Conservation (phyloP, 2,329 filamentous ascomycete species). For the Tolypocladium sp. region DNA sequence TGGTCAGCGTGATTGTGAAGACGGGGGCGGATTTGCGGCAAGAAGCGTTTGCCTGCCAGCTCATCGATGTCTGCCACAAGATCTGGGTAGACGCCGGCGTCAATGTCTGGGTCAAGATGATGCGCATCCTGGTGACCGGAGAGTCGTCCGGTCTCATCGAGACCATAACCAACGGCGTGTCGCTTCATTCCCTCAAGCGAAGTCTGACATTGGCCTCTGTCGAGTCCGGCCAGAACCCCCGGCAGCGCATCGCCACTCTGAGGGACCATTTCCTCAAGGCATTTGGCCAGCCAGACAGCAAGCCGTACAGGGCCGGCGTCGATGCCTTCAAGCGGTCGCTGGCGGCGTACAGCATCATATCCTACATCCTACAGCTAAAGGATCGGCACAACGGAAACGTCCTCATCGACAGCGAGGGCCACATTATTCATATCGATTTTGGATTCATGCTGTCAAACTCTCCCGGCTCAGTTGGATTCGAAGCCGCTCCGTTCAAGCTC, state of each 20-base stretch:
- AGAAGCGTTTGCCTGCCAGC: slow-evolving; percentile 79
- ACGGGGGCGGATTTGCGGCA: slow-evolving; percentile 75
- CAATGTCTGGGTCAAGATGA: slow-evolving; percentile 80
- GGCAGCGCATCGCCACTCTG: slow-evolving; percentile 68
- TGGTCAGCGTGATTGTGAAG: slow-evolving; percentile 81
- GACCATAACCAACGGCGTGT: slow-evolving; percentile 82
- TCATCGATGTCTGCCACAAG: slow-evolving; percentile 72
- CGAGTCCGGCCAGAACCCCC: slow-evolving; percentile 62
- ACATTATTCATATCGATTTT: slow-evolving; percentile 84
- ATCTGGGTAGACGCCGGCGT: slow-evolving; percentile 70
- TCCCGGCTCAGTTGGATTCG: slow-evolving; percentile 74
- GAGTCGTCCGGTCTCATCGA: slow-evolving; percentile 79
- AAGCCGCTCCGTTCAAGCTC: slow-evolving; percentile 79
- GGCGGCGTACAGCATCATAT: slow-evolving; percentile 78
- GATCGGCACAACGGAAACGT: slow-evolving; percentile 84
- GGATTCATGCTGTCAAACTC: slow-evolving; percentile 87
- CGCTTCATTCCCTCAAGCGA: slow-evolving; percentile 76
- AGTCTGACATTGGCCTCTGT: slow-evolving; percentile 69
- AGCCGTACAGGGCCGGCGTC: slow-evolving; percentile 61
- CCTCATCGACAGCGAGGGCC: slow-evolving; percentile 74
- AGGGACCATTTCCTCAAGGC: slow-evolving; percentile 76
- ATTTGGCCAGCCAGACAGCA: slow-evolving; percentile 61
- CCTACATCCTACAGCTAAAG: slow-evolving; percentile 75
- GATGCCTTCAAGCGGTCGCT: slow-evolving; percentile 75
- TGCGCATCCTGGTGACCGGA: slow-evolving; percentile 79